Conservation (phyloP, 176 grass and related monocot species). For the Paspalum vaginatum region DNA sequence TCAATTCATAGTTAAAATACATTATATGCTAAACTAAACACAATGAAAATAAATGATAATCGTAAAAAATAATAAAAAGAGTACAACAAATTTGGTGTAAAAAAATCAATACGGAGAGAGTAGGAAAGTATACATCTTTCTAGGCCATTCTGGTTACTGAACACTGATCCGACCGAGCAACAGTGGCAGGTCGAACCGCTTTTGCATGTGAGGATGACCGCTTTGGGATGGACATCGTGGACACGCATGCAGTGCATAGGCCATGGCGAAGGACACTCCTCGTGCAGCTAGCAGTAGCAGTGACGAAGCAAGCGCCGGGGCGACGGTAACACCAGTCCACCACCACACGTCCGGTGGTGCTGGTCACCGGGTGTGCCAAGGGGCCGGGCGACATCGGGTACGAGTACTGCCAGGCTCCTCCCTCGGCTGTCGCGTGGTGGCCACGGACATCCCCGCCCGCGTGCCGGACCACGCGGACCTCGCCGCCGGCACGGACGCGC, state of each 20-base stretch:
- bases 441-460: slow-evolving; percentile 53
- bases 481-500: background rate
- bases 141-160: background rate
- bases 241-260: too few species aligned
- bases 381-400: slow-evolving; percentile 64
- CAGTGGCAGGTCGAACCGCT: background rate
- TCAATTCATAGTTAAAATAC: too few species aligned
- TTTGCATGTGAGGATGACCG: too few species aligned
- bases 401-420: slow-evolving; percentile 57
- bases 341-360: slow-evolving; percentile 40
- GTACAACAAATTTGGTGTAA: too few species aligned
- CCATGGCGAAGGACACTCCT: too few species aligned
- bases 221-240: background rate
- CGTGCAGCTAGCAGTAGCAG: too few species aligned
- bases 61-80: too few species aligned
- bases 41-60: too few species aligned
- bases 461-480: slow-evolving; percentile 35
- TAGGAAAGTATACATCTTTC: background rate
- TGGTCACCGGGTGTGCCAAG: slow-evolving; percentile 55
- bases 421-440: slow-evolving; percentile 49
- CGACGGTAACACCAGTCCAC: background rate
- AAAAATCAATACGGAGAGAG: too few species aligned
- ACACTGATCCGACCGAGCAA: background rate
- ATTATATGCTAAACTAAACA: too few species aligned
- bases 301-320: too few species aligned